A percentile compares a stretch with the other conserved stretches of the same genome.
phyloP scores from a whole-genome alignment of 352 stramenopile genomes.

The Peronospora destructor region DNA sequence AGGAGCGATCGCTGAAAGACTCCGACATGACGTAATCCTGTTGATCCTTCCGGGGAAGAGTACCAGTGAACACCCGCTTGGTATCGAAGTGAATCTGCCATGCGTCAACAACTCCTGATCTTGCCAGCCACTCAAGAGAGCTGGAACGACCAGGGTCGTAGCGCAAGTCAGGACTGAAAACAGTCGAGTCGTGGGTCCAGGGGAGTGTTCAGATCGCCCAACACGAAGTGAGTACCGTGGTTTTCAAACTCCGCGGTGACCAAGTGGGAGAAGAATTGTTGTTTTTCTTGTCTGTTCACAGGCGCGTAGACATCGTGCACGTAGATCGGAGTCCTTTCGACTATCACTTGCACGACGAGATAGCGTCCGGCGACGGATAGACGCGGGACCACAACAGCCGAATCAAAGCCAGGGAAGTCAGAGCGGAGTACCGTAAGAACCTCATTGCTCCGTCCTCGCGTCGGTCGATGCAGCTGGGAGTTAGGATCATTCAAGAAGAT shows the following conservation, averaged over 20 bases:
- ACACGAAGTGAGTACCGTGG: background rate
- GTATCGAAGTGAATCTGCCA: background rate
- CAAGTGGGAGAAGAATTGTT: background rate
- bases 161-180: background rate
- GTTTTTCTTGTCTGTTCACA: slow-evolving; percentile 1
- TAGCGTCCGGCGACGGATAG: background rate
- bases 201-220: slow-evolving; percentile 1
- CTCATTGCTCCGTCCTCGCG: slow-evolving; percentile 1
- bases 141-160: background rate
- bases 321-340: background rate
- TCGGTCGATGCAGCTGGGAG: background rate
- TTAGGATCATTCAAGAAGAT: background rate
- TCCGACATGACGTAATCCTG: slow-evolving; percentile 1
- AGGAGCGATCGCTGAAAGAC: background rate
- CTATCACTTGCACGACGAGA: slow-evolving; percentile 1
- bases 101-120: background rate
- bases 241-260: background rate
- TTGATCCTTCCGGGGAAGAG: background rate
- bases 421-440: background rate
- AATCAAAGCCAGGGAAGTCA: background rate
- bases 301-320: background rate
- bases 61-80: background rate
- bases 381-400: background rate
- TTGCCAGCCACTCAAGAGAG: background rate
- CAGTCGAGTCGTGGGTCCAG: background rate